Percentiles rank a stretch among this genome's conserved stretches.
phyloP scores from a whole-genome alignment of 768 basidiomycete species.

The Rhizopogon sp. region DNA sequence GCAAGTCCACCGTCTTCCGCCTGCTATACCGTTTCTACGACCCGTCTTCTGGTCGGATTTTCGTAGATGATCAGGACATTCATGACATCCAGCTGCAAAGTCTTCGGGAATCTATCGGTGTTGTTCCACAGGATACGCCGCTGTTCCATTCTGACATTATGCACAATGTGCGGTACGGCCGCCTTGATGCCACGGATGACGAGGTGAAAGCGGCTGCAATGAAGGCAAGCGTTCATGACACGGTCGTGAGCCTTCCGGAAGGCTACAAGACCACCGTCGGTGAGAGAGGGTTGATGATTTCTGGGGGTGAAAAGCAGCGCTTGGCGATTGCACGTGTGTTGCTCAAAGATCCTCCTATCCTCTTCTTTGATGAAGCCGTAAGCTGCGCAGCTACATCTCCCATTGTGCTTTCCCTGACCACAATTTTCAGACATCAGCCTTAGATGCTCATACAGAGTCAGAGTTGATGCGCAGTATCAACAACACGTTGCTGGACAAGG shows the following conservation, averaged over 20 bases:
- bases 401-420: slow-evolving; percentile 5
- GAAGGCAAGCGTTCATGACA: slow-evolving; percentile 84
- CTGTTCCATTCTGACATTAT: slow-evolving; percentile 94
- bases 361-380: slow-evolving; percentile 99
- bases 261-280: slow-evolving; percentile 90
- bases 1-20: slow-evolving; percentile 95
- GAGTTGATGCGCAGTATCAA: slow-evolving; percentile 97
- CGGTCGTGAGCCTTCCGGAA: slow-evolving; percentile 76
- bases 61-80: slow-evolving; percentile 86
- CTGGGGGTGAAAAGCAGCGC: slow-evolving; percentile 97
- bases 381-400: slow-evolving; percentile 25
- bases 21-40: slow-evolving; percentile 95
- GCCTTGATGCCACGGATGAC: slow-evolving; percentile 81
- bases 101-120: slow-evolving; percentile 74
- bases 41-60: slow-evolving; percentile 73
- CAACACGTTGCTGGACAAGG: slow-evolving; percentile 63
- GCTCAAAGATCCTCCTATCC: slow-evolving; percentile 89
- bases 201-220: slow-evolving; percentile 81
- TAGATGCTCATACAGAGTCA: slow-evolving; percentile 92
- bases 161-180: slow-evolving; percentile 94
- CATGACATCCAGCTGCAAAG: slow-evolving; percentile 64
- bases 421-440: slow-evolving; percentile 73
- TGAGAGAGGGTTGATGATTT: slow-evolving; percentile 96
- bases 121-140: slow-evolving; percentile 98
- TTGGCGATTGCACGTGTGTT: slow-evolving; percentile 90